Evolutionary conservation across 2,329 filamentous ascomycete species (phyloP), one percentile per base, ranked within the genome.

Genomic region (Aspergillus pseudotamarii): DNA sequence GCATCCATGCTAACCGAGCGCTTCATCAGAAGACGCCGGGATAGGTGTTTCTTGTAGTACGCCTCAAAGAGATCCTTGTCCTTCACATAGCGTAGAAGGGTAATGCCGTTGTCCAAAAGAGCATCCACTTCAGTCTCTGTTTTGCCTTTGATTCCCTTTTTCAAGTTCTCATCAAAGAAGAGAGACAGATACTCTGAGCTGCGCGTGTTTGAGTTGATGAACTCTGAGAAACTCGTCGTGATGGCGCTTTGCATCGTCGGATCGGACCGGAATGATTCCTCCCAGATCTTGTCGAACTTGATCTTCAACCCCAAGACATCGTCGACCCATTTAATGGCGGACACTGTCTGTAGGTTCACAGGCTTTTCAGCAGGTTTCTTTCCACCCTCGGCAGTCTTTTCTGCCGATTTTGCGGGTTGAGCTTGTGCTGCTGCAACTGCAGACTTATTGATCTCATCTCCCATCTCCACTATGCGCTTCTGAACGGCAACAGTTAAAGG

Each of bases 31-130:
- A 99, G 82, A 58, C 95, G 89, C 64, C 92, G 90, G 51, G 92
- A 94, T 28, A 99, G 85, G 79, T 99, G 95, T 76, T 96, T 96
- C 82, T 98, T 97, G 82, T 99, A 98, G 78, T 99, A 99, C 5
- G 91, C 88, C 80, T 99, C 94, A 72, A 99, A 97, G 69, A 96
- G 84, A 75, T 99, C 95, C 79, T 94, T 95, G 73, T 98, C 94
- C 60, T 89, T 88, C 43, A 99, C 86, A 70, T 96, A 97, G 53
- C 93, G 89, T 58, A 99, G 86, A 8, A 99, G 83, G 0, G 90
- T 88, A 64, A 97, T 96, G 14, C 94, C 94, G 75, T 95, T 96
- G 63, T 97, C 94, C 46, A 98, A 82, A 1, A 96, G 87, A 9
- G 81, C 78, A 71, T 98, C 94, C 16, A 97, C 87, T 74, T 98